Evolutionary conservation across 257 asterid genomes (phyloP).

Genomic region (Handroanthus guayacan): DNA sequence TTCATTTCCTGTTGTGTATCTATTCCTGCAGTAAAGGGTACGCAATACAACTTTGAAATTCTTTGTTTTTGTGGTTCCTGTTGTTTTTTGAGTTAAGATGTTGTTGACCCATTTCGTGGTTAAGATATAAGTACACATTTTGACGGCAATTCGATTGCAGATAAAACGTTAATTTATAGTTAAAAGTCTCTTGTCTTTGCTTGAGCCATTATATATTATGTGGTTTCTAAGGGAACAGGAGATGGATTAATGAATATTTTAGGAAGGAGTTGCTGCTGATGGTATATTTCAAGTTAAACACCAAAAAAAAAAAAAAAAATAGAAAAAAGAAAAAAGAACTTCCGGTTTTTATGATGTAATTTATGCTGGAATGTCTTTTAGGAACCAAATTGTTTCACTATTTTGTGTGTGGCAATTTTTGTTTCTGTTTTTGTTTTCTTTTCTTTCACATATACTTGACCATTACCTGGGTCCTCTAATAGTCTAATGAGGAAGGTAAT

Average conservation of each 20-base stretch:
- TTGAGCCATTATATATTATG: slow-evolving; percentile 1
- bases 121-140: background rate
- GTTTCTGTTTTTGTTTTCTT: background rate
- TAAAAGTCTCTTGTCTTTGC: background rate
- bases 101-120: slow-evolving; percentile 6
- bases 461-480: slow-evolving; percentile 2
- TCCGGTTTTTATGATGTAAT: background rate
- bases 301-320: too few species aligned
- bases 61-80: background rate
- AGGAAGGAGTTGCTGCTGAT: slow-evolving; percentile 21
- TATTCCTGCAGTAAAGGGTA: slow-evolving; percentile 57
- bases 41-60: slow-evolving; percentile 13
- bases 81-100: background rate
- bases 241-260: background rate
- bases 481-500: slow-evolving; percentile 1
- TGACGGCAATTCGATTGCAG: slow-evolving; percentile 1
- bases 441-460: slow-evolving; percentile 15
- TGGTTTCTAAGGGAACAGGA: slow-evolving; percentile 12
- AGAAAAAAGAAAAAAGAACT: too few species aligned
- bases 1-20: slow-evolving; percentile 62
- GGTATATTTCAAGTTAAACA: background rate
- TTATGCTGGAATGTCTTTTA: background rate
- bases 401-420: background rate
- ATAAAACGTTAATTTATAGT: background rate
- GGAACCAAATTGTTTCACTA: slow-evolving; percentile 14